Evolutionary conservation across 1,139 yeast species (phyloP), one percentile per base, ranked within the genome.

Genomic region (Williopsis jadinii): DNA sequence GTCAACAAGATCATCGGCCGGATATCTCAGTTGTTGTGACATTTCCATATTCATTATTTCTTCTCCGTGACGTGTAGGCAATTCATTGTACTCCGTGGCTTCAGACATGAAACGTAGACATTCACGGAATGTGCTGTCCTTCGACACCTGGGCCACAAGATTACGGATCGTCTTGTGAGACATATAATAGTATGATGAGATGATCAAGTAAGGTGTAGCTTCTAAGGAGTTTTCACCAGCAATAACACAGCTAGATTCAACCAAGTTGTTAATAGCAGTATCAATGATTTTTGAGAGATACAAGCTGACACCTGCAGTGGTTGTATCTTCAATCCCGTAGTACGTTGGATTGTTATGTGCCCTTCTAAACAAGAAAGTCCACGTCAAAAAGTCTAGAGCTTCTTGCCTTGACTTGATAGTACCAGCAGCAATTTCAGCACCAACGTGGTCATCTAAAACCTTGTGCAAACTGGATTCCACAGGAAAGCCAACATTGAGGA

Each of bases 331-430:
- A 50, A 90, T 81, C 1, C 95, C 95, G 56, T 94, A 94, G 57
- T 84, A 94, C 0, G 97, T 85, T 1, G 98, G 98, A 60, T 94
- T 94, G 56, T 88, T 90, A 56, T 90, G 95, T 2, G 95, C 92
- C 54, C 99, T 75, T 55, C 98, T 75, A 62, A 82, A 94, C 51
- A 94, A 68, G 61, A 92, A 94, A 0, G 99, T 94, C 94, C 97
- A 90, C 0, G 95, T 84, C 53, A 94, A 67, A 59, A 92, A 94
- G 48, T 90, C 95, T 72, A 92, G 68, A 0, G 97, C 97, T 42
- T 87, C 92, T 57, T 88, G 96, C 50, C 87, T 73, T 1, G 85
- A 73, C 28, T 68, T 72, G 41, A 92, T 85, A 0, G 96, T 83
- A 1, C 96, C 95, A 2, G 95, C 79, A 0, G 95, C 76, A 36